Evolutionary conservation across 1,139 yeast genomes (phyloP).

Genomic region (Diutina siamensis): DNA sequence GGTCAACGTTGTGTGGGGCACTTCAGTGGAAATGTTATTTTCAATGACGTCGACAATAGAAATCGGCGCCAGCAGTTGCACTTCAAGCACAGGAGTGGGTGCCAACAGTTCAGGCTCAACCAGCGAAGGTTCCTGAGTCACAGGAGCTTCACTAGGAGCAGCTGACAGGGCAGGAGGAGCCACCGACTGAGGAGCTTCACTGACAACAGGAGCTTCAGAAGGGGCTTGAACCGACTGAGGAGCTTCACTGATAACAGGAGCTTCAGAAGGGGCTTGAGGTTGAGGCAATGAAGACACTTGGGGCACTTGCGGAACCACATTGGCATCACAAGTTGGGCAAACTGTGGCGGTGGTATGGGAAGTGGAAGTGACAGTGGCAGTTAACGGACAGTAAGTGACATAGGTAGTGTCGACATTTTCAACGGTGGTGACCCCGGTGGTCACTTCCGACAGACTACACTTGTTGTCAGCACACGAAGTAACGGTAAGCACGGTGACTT

Average conservation of each 20-base stretch:
- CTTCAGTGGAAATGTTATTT: conserved; percentile 4
- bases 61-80: background rate
- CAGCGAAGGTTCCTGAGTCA: too few species aligned
- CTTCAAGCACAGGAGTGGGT: background rate
- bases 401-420: conserved; percentile 7
- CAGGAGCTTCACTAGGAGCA: background rate
- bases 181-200: background rate
- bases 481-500: background rate
- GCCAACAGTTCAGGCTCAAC: too few species aligned
- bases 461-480: conserved; percentile 3
- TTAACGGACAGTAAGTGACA: background rate
- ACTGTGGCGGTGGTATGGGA: conserved; percentile 1
- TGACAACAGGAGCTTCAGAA: background rate
- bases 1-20: background rate
- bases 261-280: background rate
- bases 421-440: conserved; percentile 9
- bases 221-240: background rate
- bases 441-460: background rate
- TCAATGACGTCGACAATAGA: conserved; percentile 5
- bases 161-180: background rate
- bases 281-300: too few species aligned
- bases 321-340: conserved; percentile 2
- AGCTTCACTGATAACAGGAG: background rate
- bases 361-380: background rate
- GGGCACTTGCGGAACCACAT: background rate